These are phyloP conservation scores for Selenicereus undatus DNA, from an alignment of 148 eudicot genomes.

Conservation along the genomic window DNA sequence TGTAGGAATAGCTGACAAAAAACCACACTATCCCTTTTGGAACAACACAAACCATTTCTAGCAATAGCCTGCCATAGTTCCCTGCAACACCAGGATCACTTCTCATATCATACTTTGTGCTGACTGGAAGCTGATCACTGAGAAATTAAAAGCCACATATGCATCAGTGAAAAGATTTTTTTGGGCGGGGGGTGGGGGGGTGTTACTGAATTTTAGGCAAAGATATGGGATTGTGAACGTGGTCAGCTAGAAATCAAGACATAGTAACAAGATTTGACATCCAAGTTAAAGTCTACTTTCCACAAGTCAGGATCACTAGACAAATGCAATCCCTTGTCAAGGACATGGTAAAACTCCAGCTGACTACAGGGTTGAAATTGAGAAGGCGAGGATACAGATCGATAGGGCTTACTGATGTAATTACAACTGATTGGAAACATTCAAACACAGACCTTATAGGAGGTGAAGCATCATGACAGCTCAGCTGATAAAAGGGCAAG, in stretches of 20 bases:
- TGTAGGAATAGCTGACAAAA: conserved; percentile 96
- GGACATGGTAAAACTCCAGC: conserved; percentile 97
- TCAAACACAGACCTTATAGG: conserved; percentile 99
- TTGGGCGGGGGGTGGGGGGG: background rate
- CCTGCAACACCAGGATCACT: conserved; percentile 96
- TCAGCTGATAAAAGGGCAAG: conserved; percentile 43
- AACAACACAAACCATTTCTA: conserved; percentile 95
- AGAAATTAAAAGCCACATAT: conserved; percentile 27
- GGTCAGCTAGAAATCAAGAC: too few species aligned
- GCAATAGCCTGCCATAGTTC: conserved; percentile 91
- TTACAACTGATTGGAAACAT: conserved; percentile 94
- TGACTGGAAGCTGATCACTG: conserved; percentile 99
- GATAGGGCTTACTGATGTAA: conserved; percentile 98
- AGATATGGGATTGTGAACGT: too few species aligned
- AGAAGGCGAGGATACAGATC: conserved; percentile 98
- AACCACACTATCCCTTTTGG: conserved; percentile 98
- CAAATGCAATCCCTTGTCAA: conserved; percentile 98
- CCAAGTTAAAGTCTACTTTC: conserved; percentile 62
- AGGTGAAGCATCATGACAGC: conserved; percentile 97
- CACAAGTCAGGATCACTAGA: conserved; percentile 96
- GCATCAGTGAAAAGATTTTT: too few species aligned
- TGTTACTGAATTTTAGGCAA: background rate
- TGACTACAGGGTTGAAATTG: conserved; percentile 93
- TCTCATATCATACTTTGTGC: conserved; percentile 91
- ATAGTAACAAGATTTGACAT: too few species aligned